Percentiles rank a stretch among this genome's conserved stretches.
phyloP scores from a whole-genome alignment of 164 flowering plant genomes.

The Vitis cinerea region DNA sequence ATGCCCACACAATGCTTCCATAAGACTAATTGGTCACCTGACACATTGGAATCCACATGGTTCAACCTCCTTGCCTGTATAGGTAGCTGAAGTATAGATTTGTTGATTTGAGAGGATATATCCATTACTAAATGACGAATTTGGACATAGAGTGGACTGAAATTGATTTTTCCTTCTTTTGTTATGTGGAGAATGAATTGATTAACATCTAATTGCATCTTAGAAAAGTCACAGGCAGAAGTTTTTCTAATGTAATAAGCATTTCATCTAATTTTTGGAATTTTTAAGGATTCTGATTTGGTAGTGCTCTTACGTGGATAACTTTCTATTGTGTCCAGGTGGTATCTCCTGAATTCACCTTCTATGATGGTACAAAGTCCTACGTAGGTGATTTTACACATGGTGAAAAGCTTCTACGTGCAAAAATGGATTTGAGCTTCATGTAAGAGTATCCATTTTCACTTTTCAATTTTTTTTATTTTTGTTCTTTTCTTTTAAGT shows the following conservation, averaged over 20 bases:
- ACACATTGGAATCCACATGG: neutral
- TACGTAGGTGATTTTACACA: conserved; percentile 63
- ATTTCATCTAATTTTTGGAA: neutral
- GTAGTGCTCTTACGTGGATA: neutral
- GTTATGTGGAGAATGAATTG: neutral
- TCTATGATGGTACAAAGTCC: conserved; percentile 84
- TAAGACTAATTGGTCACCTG: neutral
- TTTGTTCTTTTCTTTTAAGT: neutral
- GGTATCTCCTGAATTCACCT: conserved; percentile 91
- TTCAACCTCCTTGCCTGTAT: neutral
- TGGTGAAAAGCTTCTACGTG: conserved; percentile 93
- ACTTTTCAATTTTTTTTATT: neutral
- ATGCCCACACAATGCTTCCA: too few relatives aligned
- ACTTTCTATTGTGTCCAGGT: conserved; percentile 42
- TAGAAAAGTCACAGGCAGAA: neutral
- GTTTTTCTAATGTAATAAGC: neutral
- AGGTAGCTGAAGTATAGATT: neutral
- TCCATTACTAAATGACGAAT: neutral
- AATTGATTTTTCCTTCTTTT: too few relatives aligned
- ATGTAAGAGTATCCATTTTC: conserved; percentile 54
- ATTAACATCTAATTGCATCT: neutral
- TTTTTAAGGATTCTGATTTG: neutral
- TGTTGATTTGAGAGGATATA: neutral
- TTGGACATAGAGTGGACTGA: neutral
- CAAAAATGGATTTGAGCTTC: conserved; percentile 88